These are phyloP conservation scores for Scorias spongiosa DNA, from an alignment of 2,329 filamentous ascomycete genomes.

Conservation along the genomic window DNA sequence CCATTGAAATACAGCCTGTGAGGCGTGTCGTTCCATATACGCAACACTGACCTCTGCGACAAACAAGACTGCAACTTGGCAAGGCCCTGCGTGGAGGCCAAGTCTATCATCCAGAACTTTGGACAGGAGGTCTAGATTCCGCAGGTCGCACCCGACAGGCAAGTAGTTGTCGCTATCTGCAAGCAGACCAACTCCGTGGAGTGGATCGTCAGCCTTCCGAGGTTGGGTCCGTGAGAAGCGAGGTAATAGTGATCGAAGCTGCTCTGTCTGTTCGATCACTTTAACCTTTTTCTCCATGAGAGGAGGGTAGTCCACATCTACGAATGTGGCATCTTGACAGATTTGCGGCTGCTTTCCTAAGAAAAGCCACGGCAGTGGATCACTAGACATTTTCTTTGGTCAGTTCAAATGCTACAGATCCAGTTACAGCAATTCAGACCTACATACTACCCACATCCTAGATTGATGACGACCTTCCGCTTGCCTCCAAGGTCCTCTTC, in stretches of 20 bases:
- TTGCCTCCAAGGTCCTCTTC: constrained; percentile 36
- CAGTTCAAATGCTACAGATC: not conserved
- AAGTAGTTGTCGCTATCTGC: constrained; percentile 56
- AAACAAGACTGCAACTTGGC: constrained; percentile 45
- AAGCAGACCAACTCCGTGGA: constrained; percentile 27
- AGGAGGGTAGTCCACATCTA: constrained; percentile 77
- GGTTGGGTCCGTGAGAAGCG: constrained; percentile 22
- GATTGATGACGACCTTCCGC: constrained; percentile 59
- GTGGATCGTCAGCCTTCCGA: constrained; percentile 9
- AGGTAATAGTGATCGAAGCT: constrained; percentile 38
- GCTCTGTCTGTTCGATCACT: constrained; percentile 48
- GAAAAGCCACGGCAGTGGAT: constrained; percentile 75
- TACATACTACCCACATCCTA: constrained; percentile 80
- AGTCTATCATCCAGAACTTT: constrained; percentile 43
- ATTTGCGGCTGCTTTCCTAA: constrained; percentile 48
- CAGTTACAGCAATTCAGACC: constrained; percentile 5
- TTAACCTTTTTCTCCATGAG: constrained; percentile 60
- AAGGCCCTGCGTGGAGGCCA: constrained; percentile 39
- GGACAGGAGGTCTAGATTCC: constrained; percentile 48
- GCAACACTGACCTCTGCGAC: constrained; percentile 82
- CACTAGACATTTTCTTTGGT: constrained; percentile 35
- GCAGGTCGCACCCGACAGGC: constrained; percentile 69
- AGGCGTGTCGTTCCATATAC: constrained; percentile 64
- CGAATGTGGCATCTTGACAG: constrained; percentile 48
- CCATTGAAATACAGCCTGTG: constrained; percentile 65